Evolutionary conservation across 805 yeast genomes (phyloP), one percentile per base, ranked within the genome.

Genomic region (Yamadazyma scolyti): DNA sequence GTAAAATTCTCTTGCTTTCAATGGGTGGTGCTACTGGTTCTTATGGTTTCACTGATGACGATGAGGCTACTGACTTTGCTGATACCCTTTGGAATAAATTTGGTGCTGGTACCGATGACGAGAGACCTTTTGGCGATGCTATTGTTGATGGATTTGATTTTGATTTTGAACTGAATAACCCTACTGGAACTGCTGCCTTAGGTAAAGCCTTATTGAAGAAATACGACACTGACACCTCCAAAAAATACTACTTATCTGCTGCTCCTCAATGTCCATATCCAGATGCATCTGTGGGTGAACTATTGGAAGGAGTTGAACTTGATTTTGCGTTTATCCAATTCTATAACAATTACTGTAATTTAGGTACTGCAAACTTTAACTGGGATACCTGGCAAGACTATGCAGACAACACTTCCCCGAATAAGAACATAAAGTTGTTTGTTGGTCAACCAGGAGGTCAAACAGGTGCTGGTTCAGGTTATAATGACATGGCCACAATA

Each of bases 71-170:
- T 44, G 57, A 47, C 1, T 77, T 76, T 48, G 89, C 68, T 9
- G 33, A 41, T 11, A 48, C 61, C 20, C 49, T 67, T 46, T 50
- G 71, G 73, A 46, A 60, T 41, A 58, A 52, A 17, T 61, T 62
- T 33, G 68, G 65, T 21, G 63, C 54, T 23, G 66, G 67, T 16
- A 26, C 48, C 4, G 56, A 44, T 20, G 33, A 38, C 14, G 54
- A 54, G 33, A 59, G 77, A 48, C 77, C 78, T 16, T 86, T 87
- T 52, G 94, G 83, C 27, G 75, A 71, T 45, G 67, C 89, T 6
- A 73, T 87, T 27, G 62, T 84, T 19, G 96, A 90, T 50, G 96
- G 96, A 1, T 88, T 89, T 52, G 79, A 84, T 46, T 70, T 76
- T 39, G 96, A 88, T 51, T 63, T 77, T 42, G 89, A 85, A 54